Evolutionary conservation across 345 rosid genomes (phyloP), one percentile per base, ranked within the genome.

Genomic region (Gossypium ekmanianum): DNA sequence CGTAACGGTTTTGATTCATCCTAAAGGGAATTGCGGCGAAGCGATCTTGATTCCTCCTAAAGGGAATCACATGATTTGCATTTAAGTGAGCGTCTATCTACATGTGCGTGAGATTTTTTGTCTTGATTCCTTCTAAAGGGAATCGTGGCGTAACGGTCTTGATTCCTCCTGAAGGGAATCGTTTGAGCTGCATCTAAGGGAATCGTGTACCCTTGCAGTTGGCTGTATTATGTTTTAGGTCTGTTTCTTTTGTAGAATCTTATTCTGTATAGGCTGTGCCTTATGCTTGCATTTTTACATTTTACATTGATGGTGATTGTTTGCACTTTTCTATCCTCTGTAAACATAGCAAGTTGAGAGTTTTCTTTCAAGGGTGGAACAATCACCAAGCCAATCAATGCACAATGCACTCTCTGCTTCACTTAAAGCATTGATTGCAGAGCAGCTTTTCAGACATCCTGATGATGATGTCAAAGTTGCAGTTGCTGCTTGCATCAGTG

Each of bases 401-500:
- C 90, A 84, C 79, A 80, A 66, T 65, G 91, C 94, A 54, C 90
- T 96, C 73, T 71, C 88, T 77, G 93, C 97, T 54, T 87, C 92
- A 48, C 72, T 80, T 75, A 86, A 82, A 70, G 97, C 97, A 52
- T 82, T 96, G 84, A 87, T 93, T 48, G 74, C 81, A 45, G 88
- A 83, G 61, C 81, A 81, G 75, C 84, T 96, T 76, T 88, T 92
- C 54, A 82, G 67, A 81, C 98, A 93, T 83, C 73, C 90, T 16
- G 86, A 92, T 73, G 79, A 55, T 57, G 95, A 93, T 80, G 97
- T 96, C 58, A 91, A 84, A 85, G 97, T 90, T 81, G 89, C 97
- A 22, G 98, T 94, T 48, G 97, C 97, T 55, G 85, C 95, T 48
- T 96, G 98, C 84, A 92, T 96, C 78, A 92, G 97, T 82, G 99